Evolutionary conservation across 306 rosid species (phyloP).

Genomic region (Lagenaria siceraria): DNA sequence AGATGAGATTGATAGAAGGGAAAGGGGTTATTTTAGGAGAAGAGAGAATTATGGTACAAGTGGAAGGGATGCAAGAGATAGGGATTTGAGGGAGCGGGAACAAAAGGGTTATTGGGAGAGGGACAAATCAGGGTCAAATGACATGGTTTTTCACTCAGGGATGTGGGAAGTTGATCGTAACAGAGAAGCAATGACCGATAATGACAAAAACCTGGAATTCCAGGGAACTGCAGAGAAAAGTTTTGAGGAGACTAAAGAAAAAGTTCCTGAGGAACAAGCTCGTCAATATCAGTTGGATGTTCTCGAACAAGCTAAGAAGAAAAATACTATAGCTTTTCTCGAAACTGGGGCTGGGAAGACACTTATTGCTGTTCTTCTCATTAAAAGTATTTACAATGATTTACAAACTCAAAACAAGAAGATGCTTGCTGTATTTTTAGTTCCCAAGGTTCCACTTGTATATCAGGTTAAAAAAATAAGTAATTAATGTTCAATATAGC

Average conservation of each 20-base stretch:
- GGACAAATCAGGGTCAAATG: slow-evolving; percentile 58
- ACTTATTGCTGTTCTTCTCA: slow-evolving; percentile 88
- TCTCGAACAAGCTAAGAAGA: slow-evolving; percentile 87
- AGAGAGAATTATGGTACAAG: slow-evolving; percentile 38
- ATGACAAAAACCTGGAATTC: slow-evolving; percentile 28
- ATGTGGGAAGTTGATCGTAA: slow-evolving; percentile 50
- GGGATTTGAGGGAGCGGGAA: slow-evolving; percentile 60
- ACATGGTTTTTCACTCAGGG: slow-evolving; percentile 57
- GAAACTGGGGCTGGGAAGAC: slow-evolving; percentile 99
- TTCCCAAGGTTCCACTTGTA: slow-evolving; percentile 96
- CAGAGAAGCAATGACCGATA: slow-evolving; percentile 29
- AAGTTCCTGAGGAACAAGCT: slow-evolving; percentile 64
- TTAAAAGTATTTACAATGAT: slow-evolving; percentile 49
- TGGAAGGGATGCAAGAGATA: slow-evolving; percentile 55
- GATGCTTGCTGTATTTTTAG: slow-evolving; percentile 84
- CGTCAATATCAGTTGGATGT: slow-evolving; percentile 97
- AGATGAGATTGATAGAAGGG: slow-evolving; percentile 58
- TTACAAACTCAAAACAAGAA: slow-evolving; percentile 55
- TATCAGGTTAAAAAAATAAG: slow-evolving; percentile 54
- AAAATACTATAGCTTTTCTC: slow-evolving; percentile 85
- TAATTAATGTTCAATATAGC: neutral
- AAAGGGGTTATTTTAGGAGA: slow-evolving; percentile 42
- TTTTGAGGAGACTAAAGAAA: slow-evolving; percentile 43
- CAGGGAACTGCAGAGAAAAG: slow-evolving; percentile 37
- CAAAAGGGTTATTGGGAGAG: slow-evolving; percentile 89